Base-by-base conservation (phyloP, 129 eudicot species). In the Calendula officinalis region DNA sequence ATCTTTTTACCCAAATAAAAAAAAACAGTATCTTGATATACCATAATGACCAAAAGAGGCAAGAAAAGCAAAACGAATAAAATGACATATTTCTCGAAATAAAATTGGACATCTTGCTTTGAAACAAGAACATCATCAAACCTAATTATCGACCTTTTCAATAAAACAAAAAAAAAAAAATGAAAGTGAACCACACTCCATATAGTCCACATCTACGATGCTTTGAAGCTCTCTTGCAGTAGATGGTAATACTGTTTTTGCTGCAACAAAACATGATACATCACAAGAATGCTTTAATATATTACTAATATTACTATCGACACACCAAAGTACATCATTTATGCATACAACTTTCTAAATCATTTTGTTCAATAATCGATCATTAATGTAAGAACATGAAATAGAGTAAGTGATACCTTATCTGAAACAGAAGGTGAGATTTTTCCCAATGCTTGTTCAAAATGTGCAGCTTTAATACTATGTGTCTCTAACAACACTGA, bases 391-490 rank as follows among this genome's bases (percentile, higher is more conserved):
- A 45, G n/a, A 8, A 10, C 49, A 44, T 45, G 15, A 10, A 30
- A 33, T 33, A 44, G 47, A 12, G n/a, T 8, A 65, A 46, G 48
- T 14, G 17, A 12, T 76, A 91, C 98, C 95, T 79, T 68, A 10
- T 77, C 80, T 8, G 98, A 92, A 17, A 92, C 95, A 5, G 96
- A 92, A 35, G 95, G 98, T 1, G 85, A 46, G 37, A 83, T 68
- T 75, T 78, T 87, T 48, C 70, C 43, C 70, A 85, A 68, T 7
- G 96, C 98, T 62, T 17, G 77, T 75, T 71, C 74, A 75, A 91
- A 84, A 83, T 91, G 98, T 44, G 3, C 16, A 3, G 76, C 79
- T 80, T 82, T 88, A 58, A 92, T 79, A 4, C 86, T 83, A 61
- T 47, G 68, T 54, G 64, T 54, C 32, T 69, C 8, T 8, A 34